Evolutionary conservation across 768 basidiomycete species (phyloP).

Genomic region (Auricularia cornea): DNA sequence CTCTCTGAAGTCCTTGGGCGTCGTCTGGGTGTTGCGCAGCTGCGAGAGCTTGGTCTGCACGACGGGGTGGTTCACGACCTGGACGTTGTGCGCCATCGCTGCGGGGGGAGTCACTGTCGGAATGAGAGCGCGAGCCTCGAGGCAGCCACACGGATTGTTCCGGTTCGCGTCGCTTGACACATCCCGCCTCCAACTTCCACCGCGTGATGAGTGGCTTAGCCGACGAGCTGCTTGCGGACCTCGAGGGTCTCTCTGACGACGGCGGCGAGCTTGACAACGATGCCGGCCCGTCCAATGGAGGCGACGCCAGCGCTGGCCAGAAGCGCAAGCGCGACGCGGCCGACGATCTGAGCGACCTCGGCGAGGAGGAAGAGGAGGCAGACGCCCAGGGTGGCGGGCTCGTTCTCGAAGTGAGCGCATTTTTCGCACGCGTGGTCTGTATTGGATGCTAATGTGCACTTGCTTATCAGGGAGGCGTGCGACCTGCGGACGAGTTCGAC

Average conservation of each 20-base stretch:
- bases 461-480: conserved; percentile 58
- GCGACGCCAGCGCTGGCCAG: not conserved
- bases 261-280: conserved; percentile 32
- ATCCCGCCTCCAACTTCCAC: no score
- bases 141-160: not conserved
- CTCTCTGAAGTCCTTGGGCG: conserved; percentile 72
- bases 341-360: conserved; percentile 47
- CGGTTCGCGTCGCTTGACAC: not conserved
- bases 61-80: conserved; percentile 61
- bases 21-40: conserved; percentile 52
- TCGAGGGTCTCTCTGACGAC: conserved; percentile 16
- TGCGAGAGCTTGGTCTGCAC: conserved; percentile 66
- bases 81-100: not conserved
- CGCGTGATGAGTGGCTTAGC: conserved; percentile 20
- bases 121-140: not conserved
- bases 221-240: conserved; percentile 25
- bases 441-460: no score
- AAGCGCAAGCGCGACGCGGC: conserved; percentile 27
- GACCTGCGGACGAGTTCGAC: conserved; percentile 93
- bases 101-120: not conserved
- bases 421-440: not conserved
- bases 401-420: conserved; percentile 44
- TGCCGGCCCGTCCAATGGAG: not conserved
- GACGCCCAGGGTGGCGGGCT: conserved; percentile 43
- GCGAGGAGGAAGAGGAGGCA: conserved; percentile 30